Base-by-base conservation (phyloP, 2,329 filamentous ascomycete species). In the Escovopsis weberi region DNA sequence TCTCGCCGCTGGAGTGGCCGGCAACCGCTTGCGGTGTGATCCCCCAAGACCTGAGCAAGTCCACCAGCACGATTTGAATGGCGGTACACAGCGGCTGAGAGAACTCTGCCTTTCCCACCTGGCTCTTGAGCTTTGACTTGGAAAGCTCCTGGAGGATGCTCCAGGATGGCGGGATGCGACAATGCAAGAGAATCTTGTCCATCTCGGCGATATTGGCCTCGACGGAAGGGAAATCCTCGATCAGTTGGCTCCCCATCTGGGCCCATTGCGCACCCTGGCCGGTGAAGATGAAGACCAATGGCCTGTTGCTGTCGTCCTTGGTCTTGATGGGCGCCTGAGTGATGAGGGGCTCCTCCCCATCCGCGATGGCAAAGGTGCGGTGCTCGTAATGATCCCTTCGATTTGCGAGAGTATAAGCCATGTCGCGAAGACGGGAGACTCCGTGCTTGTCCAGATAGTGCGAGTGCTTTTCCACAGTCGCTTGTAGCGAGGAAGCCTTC, bases 371-470 rank as follows among this genome's bases (percentile, higher is more conserved):
- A 38, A 52, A 60, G 0, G 47, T 54, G 1, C 55, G 42, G 38
- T 55, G 45, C 6, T 33, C 55, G 10, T 48, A 48, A 0, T 37
- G 26, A 2, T 43, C 47, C 1, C 56, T 47, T 1, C 52, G 40
- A 32, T 57, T 51, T 0, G 51, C 51, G 1, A 61, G 48, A 0
- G 59, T 61, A 11, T 53, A 59, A 0, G 55, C 51, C 4, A 61
- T 18, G 35, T 59, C 56, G 1, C 26, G 10, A 1, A 57, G 41
- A 2, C 40, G 42, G 4, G 53, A 43, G 4, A 56, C 56, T 3
- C 43, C 26, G 2, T 53, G 55, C 38, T 58, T 54, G 4, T 52
- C 38, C 1, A 59, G 41, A 43, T 60, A 53, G 10, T 47, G 34
- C 6, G 33, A 40, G 10, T 50, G 38, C 10, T 40, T 42, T 28